Evolutionary conservation across 2,329 filamentous ascomycete species (phyloP).

Genomic region (Emmonsia crescens): DNA sequence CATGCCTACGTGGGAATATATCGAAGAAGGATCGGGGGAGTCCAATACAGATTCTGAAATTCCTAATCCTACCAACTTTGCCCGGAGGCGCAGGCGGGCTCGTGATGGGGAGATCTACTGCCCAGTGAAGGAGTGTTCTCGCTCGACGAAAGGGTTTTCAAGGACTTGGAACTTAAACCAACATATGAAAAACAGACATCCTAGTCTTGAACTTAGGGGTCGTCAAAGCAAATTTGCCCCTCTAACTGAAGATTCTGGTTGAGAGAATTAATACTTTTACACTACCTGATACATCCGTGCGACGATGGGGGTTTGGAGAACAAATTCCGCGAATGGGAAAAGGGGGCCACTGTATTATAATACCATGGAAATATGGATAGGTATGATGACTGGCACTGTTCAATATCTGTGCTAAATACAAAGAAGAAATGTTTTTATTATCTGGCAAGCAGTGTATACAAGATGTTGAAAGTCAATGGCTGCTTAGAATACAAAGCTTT

Average conservation of each 20-base stretch:
- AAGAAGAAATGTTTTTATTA: not conserved
- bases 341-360: no score
- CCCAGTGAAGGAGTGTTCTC: conserved; percentile 20
- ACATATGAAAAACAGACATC: conserved; percentile 25
- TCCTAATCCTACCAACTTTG: not conserved
- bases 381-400: no score
- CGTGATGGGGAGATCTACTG: conserved; percentile 19
- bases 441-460: not conserved
- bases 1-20: conserved; percentile 18
- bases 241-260: not conserved
- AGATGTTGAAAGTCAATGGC: not conserved
- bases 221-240: not conserved
- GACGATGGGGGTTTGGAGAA: not conserved
- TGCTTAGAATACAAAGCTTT: not conserved
- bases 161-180: conserved; percentile 28
- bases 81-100: not conserved
- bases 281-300: not conserved
- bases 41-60: conserved; percentile 12
- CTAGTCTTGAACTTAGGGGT: conserved; percentile 1
- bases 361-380: no score
- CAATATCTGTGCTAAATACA: not conserved
- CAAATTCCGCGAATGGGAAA: not conserved
- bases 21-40: conserved; percentile 22
- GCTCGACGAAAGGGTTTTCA: conserved; percentile 24
- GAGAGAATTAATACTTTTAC: not conserved